Conservation (phyloP, 2,329 filamentous ascomycete genomes). For the Colletotrichum sp. region DNA sequence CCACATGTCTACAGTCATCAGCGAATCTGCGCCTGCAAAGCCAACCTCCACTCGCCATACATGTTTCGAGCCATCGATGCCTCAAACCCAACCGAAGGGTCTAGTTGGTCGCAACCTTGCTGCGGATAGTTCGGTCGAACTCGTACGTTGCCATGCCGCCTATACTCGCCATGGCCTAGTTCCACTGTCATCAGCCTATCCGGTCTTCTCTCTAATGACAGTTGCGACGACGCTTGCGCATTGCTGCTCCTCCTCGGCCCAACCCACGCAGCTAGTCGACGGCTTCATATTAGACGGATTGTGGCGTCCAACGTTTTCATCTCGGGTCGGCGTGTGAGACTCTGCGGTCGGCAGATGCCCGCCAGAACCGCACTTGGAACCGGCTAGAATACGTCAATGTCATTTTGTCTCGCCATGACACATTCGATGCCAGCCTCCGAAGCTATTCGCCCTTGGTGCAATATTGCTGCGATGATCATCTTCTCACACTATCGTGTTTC, state of each 20-base stretch:
- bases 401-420: not conserved
- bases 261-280: not conserved
- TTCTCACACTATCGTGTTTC: slow-evolving; percentile 10
- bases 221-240: slow-evolving; percentile 9
- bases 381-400: slow-evolving; percentile 9
- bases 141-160: slow-evolving; percentile 4
- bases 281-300: not conserved
- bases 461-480: not conserved
- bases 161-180: not conserved
- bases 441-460: not conserved
- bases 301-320: slow-evolving; percentile 11
- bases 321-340: not conserved
- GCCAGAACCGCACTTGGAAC: not conserved
- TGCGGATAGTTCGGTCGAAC: slow-evolving; percentile 14
- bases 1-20: not conserved
- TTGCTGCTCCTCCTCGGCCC: not conserved
- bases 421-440: not conserved
- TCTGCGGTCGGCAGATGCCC: slow-evolving; percentile 3
- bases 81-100: not conserved
- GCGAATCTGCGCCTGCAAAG: not conserved
- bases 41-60: slow-evolving; percentile 1
- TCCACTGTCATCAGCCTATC: not conserved
- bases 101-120: not conserved
- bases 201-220: not conserved
- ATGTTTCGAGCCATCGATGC: slow-evolving; percentile 19